Percentiles rank a stretch among this genome's conserved stretches.
These are phyloP conservation scores for Citrus hindsii DNA, from an alignment of 345 rosid species.

Conservation along the genomic window DNA sequence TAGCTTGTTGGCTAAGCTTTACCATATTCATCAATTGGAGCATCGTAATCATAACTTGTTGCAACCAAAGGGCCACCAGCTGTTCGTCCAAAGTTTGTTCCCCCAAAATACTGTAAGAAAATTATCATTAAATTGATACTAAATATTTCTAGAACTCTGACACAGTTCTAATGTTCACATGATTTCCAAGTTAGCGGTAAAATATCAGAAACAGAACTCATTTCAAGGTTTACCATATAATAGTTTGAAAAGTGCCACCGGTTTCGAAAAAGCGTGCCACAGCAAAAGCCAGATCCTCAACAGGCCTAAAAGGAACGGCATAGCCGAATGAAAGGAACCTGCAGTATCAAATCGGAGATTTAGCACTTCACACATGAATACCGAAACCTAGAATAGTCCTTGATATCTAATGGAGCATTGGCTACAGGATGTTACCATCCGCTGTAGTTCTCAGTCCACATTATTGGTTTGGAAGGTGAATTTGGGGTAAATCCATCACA, in stretches of 20 bases:
- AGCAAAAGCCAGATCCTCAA: slow-evolving; percentile 68
- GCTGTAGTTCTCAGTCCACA: slow-evolving; percentile 69
- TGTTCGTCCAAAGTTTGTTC: slow-evolving; percentile 65
- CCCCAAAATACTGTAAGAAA: slow-evolving; percentile 58
- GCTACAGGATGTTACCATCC: slow-evolving; percentile 45
- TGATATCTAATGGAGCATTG: background rate
- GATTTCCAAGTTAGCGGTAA: background rate
- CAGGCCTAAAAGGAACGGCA: slow-evolving; percentile 60
- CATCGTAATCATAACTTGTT: slow-evolving; percentile 68
- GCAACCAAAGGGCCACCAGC: slow-evolving; percentile 69
- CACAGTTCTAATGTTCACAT: background rate
- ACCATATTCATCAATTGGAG: slow-evolving; percentile 77
- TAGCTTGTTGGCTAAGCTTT: background rate
- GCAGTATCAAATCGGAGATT: background rate
- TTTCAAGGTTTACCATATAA: slow-evolving; percentile 45
- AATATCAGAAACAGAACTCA: background rate
- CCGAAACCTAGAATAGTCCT: background rate
- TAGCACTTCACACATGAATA: background rate
- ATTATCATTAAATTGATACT: slow-evolving; percentile 4
- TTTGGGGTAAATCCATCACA: slow-evolving; percentile 53
- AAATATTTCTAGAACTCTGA: background rate
- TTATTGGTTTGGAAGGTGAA: slow-evolving; percentile 56
- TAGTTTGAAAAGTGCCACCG: slow-evolving; percentile 71
- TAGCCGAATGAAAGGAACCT: slow-evolving; percentile 67
- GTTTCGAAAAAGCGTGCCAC: slow-evolving; percentile 59